Evolutionary conservation across 73 alveolate species (phyloP), one percentile per base, ranked within the genome.

Genomic region (Paramecium caudatum): DNA sequence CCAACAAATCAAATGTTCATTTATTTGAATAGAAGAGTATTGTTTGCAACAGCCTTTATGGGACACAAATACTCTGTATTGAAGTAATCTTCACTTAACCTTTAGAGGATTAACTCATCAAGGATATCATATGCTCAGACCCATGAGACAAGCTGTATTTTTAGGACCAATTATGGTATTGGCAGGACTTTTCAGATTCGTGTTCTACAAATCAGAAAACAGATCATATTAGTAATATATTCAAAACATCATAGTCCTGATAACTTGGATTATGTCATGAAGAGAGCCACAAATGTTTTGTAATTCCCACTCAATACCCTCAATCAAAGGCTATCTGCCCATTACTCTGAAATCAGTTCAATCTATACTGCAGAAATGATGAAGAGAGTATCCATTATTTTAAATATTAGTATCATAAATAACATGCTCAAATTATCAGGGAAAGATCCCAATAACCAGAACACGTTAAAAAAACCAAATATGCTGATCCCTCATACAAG

Each of bases 51-150:
- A 41, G 93, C 82, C 36, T 49, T 86, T 5, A 55, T 78, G 74
- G 85, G 63, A 16, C 93, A 86, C 49, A 86, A 78, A 86, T 86
- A 86, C 80, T 86, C 93, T 41, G 82, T 86, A 37, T n/a, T 86
- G 27, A 86, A 86, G 88, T 55, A 55, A 23, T 10, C 5, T 12
- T 27, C 7, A 16, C 30, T 25, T 27, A 21, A 21, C 25, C 13
- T 2, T 47, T 61, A 55, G 80, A 23, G 84, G 88, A 25, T 43
- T 86, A 12, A 86, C 93, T 1, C 93, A 86, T 41, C 30, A 86
- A 37, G 93, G 93, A 12, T 86, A 36, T 65, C 93, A 86, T 62
- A 86, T 86, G 93, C 23, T 86, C 5, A 86, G 93, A 86, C 90
- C 84, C 48, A 37, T 86, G 78, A 86, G 88, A 46, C 47, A 61